Conservation (phyloP, 306 rosid species). For the Fragaria nilgerrensis region DNA sequence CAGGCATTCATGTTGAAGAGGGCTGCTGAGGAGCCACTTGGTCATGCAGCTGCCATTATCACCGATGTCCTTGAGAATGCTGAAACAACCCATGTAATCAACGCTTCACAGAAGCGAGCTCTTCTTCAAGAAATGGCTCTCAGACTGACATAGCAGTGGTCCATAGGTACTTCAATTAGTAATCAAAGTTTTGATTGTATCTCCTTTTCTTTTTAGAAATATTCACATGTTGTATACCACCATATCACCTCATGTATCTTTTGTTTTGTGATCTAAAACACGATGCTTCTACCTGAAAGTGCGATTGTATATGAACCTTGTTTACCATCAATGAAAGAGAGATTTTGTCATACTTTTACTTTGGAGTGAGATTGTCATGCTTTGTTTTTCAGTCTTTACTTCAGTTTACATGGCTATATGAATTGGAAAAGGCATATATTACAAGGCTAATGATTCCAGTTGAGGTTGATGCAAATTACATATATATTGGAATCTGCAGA, state of each 20-base stretch:
- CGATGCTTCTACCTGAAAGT: slow-evolving; percentile 41
- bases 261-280: slow-evolving; percentile 28
- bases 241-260: slow-evolving; percentile 23
- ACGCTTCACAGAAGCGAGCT: slow-evolving; percentile 85
- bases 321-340: slow-evolving; percentile 39
- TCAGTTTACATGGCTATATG: neutral
- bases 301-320: slow-evolving; percentile 57
- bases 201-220: slow-evolving; percentile 10
- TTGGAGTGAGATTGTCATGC: neutral
- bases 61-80: slow-evolving; percentile 96
- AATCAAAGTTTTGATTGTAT: slow-evolving; percentile 41
- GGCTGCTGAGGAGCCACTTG: slow-evolving; percentile 93
- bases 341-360: slow-evolving; percentile 20
- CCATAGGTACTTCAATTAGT: slow-evolving; percentile 24
- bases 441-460: neutral
- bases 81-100: slow-evolving; percentile 78
- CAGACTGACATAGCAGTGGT: slow-evolving; percentile 54
- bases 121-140: slow-evolving; percentile 98
- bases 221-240: slow-evolving; percentile 7
- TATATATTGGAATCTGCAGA: neutral
- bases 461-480: neutral
- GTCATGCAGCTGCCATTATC: slow-evolving; percentile 95
- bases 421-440: neutral
- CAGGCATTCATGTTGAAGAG: slow-evolving; percentile 98
- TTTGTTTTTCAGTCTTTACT: neutral